Base-by-base conservation (phyloP, 345 rosid species). In the Xanthoceras sorbifolium region DNA sequence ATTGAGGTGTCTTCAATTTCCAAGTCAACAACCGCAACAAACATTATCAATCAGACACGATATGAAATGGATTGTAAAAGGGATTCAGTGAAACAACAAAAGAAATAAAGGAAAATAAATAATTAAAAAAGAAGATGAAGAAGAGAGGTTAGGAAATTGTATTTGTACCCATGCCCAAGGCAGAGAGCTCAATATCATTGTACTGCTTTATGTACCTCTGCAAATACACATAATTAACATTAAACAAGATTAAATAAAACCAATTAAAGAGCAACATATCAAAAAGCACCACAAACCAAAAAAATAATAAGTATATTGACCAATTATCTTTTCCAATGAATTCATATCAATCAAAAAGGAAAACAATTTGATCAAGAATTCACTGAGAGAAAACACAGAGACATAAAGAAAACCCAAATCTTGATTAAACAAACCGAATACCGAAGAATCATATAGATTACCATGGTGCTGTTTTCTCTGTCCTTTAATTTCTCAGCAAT, bases 111-210 rank as follows among this genome's bases (percentile, higher is more conserved):
- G n/a, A n/a, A n/a, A n/a, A n/a, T n/a, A n/a, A n/a, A n/a, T n/a
- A 36, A 10, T 36, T 10, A 9, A 76, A 11, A 26, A 42, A 17
- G 1, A 25, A 2, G 2, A 7, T n/a, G 36, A 1, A 73, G 29
- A 15, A 11, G 38, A 25, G 28, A 20, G 69, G 6, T 57, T 20
- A 48, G 77, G 73, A 22, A 61, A 46, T 11, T 57, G 55, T 84
- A 84, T 84, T 11, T 57, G 55, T 84, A 84, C 87, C 87, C 87
- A 81, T 84, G 69, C 87, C 84, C 62, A 84, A 69, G 66, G 68
- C 84, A 46, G 80, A 65, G 48, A 84, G 87, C 76, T 84, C 85
- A 66, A 84, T 74, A 17, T 74, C 67, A 71, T 79, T 76, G 83
- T 66, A 66, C 81, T 81, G 78, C 64, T 70, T 82, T 46, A 84